A percentile compares a stretch with the other conserved stretches of the same genome.
Conservation (phyloP, 164 flowering plant genomes). For the Macadamia tetraphylla region DNA sequence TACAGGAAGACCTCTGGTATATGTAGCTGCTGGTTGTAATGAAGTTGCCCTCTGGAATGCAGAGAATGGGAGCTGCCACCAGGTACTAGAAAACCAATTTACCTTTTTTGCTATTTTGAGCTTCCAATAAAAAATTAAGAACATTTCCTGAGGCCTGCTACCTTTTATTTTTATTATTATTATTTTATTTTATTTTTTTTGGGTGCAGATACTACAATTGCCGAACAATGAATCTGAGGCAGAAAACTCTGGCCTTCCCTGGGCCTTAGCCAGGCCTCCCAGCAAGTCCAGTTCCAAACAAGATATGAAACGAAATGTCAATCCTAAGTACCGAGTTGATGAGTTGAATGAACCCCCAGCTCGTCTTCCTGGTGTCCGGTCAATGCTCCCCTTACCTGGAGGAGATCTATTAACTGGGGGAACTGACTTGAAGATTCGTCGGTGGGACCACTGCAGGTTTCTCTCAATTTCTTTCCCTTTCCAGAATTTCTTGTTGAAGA, state of each 20-base stretch:
- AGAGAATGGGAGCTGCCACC: constrained; percentile 96
- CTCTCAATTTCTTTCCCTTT: constrained; percentile 2
- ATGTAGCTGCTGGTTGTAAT: constrained; percentile 96
- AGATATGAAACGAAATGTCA: constrained; percentile 47
- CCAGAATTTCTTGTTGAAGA: neutral
- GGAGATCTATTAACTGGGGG: constrained; percentile 83
- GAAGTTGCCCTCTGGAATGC: constrained; percentile 99
- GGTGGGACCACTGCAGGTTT: constrained; percentile 94
- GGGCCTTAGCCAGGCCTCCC: constrained; percentile 73
- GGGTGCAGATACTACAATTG: constrained; percentile 56
- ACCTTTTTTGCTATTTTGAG: neutral
- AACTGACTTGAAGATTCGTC: constrained; percentile 36
- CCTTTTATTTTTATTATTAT: neutral
- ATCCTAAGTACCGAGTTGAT: constrained; percentile 67
- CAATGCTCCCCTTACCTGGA: constrained; percentile 90
- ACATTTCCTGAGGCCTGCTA: too few relatives aligned
- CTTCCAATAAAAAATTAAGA: neutral
- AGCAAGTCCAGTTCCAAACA: constrained; percentile 46
- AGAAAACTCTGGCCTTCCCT: constrained; percentile 63
- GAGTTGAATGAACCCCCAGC: constrained; percentile 86
- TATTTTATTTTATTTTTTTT: too few relatives aligned
- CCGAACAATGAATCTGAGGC: constrained; percentile 56
- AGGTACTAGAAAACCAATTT: constrained; percentile 40
- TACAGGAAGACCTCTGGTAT: constrained; percentile 73
- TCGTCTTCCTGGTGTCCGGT: constrained; percentile 80